Evolutionary conservation across 129 eudicot genomes (phyloP).

Genomic region (Flaveria bidentis): DNA sequence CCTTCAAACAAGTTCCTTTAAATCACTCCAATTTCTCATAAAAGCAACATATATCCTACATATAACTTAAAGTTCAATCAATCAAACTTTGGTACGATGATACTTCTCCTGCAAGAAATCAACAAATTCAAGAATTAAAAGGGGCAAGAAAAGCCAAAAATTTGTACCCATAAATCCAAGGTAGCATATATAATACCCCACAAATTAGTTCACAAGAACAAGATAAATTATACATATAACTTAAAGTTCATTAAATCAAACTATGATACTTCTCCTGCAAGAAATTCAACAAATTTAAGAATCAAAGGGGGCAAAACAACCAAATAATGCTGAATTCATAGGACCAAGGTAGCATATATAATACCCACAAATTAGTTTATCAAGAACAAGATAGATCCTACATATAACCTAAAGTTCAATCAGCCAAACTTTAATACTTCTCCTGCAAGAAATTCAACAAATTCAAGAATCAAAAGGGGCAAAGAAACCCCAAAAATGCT

Average conservation of each 20-base stretch:
- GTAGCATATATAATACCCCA: not conserved
- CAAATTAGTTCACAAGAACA: not conserved
- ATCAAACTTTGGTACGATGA: constrained; percentile 5
- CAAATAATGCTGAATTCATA: not conserved
- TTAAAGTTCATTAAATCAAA: constrained; percentile 13
- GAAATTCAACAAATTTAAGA: constrained; percentile 20
- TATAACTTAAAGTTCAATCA: constrained; percentile 20
- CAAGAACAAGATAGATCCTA: constrained; percentile 18
- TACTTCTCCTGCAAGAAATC: constrained; percentile 33
- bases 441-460: constrained; percentile 30
- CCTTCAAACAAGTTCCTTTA: constrained; percentile 18
- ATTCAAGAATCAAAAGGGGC: constrained; percentile 5
- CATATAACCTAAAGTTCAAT: constrained; percentile 17
- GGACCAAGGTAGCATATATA: not conserved
- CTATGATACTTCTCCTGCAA: constrained; percentile 32
- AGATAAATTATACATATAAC: constrained; percentile 18
- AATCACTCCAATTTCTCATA: constrained; percentile 25
- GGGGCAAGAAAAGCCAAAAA: not conserved
- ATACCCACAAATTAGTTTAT: constrained; percentile 10
- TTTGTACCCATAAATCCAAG: not conserved
- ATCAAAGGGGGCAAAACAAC: constrained; percentile 10
- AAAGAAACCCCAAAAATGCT: constrained; percentile 6
- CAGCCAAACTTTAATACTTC: constrained; percentile 22
- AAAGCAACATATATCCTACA: constrained; percentile 19
- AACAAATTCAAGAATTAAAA: constrained; percentile 22